A percentile compares a stretch with the other conserved stretches of the same genome.
These are phyloP conservation scores for Ogataea sp. DNA, from an alignment of 805 yeast species.

Conservation along the genomic window DNA sequence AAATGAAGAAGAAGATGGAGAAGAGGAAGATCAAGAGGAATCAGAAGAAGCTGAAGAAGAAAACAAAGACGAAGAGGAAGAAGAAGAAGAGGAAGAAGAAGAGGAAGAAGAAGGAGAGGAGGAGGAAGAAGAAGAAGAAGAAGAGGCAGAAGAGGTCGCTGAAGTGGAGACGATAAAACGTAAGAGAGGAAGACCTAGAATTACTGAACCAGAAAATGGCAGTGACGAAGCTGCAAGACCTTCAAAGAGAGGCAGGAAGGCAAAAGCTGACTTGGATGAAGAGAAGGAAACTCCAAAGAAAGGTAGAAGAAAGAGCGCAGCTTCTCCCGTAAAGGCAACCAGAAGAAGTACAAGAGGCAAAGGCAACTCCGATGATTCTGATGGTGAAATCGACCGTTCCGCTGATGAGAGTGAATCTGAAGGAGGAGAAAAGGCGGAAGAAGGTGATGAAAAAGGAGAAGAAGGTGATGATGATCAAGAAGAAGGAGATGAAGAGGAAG, in stretches of 20 bases:
- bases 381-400: background rate
- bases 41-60: background rate
- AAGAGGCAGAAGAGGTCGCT: conserved; percentile 1
- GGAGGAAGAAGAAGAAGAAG: background rate
- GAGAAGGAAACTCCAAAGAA: too few species aligned
- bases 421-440: background rate
- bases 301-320: background rate
- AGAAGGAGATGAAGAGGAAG: background rate
- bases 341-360: background rate
- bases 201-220: background rate
- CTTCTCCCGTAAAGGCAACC: background rate
- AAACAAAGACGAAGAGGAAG: background rate
- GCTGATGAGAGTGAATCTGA: background rate
- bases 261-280: background rate
- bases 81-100: background rate
- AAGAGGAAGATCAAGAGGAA: background rate
- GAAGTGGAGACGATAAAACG: background rate
- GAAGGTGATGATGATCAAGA: conserved; percentile 1
- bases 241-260: conserved; percentile 1
- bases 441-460: background rate
- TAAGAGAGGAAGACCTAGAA: background rate
- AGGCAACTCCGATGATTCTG: too few species aligned
- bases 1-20: background rate
- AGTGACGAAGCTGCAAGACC: background rate
- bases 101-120: conserved; percentile 1